Base-by-base conservation (phyloP, 2,329 filamentous ascomycete genomes). In the Emmonsiellopsis sp. region DNA sequence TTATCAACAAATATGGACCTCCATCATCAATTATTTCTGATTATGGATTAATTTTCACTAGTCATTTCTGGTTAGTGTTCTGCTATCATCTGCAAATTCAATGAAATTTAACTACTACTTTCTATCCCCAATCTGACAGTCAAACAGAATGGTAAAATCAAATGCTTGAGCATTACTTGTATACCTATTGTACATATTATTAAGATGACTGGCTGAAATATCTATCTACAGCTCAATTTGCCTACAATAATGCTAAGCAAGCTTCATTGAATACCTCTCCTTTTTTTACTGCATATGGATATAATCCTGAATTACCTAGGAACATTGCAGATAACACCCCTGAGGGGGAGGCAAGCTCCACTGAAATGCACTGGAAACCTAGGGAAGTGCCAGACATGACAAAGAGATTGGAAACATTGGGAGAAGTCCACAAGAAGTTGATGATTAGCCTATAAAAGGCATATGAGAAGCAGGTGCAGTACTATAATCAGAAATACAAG, bases 101-200 rank as follows among this genome's bases (percentile, higher is more conserved):
- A 11, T 2, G 4, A 11, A 30, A 31, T 8, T 20, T 48, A 10
- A 2, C 38, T 1, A 54, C 56, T 16, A 41, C 51, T 5, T 51
- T 31, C 26, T 56, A 59, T 41, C 54, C 52, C 2, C 42, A 59
- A 47, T 55, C 54, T 6, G 56, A 59, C 52, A 38, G 57, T 7
- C 54, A 57, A 51, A 59, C 50, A 1, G 57, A 59, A 51, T 9
- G 38, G 7, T 8, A 59, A 7, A 59, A 59, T 47, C 15, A 41
- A 31, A 40, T 53, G 10, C 46, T 59, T 15, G 54, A 59, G 42
- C 20, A 54, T 45, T 57, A 57, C 34, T 47, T 59, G 7, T 35
- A 50, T 11, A n/a, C 16, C 2, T 54, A 40, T 34, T 38, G 31
- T 6, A 35, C 3, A 2, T 44, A 54, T 16, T 31, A 31, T 31